Percentiles rank a stretch among this genome's conserved stretches.
Conservation (phyloP, 106 monocot genomes). For the Apostasia ramifera region DNA sequence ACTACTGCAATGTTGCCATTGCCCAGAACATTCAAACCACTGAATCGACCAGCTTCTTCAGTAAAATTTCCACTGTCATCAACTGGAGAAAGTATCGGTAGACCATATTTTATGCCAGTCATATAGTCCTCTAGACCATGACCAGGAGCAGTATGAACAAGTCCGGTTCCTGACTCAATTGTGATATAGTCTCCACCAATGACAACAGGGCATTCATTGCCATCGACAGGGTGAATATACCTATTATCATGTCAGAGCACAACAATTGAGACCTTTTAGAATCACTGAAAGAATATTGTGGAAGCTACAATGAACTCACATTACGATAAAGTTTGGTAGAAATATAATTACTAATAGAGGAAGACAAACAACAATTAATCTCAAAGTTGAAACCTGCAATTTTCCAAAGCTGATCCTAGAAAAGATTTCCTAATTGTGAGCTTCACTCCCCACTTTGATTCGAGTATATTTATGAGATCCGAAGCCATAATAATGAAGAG, state of each 20-base stretch:
- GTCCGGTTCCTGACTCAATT: conserved; percentile 96
- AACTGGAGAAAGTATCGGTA: conserved; percentile 89
- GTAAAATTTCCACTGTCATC: conserved; percentile 93
- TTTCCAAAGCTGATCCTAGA: conserved; percentile 72
- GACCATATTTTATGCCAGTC: conserved; percentile 87
- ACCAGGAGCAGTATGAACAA: conserved; percentile 99
- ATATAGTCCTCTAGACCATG: conserved; percentile 97
- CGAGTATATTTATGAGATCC: conserved; percentile 75
- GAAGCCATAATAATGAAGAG: conserved; percentile 67
- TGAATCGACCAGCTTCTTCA: conserved; percentile 73
- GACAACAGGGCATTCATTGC: conserved; percentile 86
- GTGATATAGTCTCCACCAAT: conserved; percentile 94
- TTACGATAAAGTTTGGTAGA: not conserved
- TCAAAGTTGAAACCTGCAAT: conserved; percentile 51
- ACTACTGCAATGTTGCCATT: conserved; percentile 79
- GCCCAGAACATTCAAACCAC: conserved; percentile 80
- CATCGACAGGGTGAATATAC: conserved; percentile 83
- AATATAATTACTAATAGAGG: not conserved
- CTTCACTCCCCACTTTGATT: conserved; percentile 75
- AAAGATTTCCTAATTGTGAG: conserved; percentile 66
- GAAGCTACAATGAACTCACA: not conserved
- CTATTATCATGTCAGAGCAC: conserved; percentile 18
- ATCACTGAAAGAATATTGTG: too few species aligned
- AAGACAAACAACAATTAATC: not conserved
- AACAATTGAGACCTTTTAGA: too few species aligned